A percentile compares a stretch with the other conserved stretches of the same genome.
Conservation (phyloP, 208 protist species). For the Trypanosoma boissoni region DNA sequence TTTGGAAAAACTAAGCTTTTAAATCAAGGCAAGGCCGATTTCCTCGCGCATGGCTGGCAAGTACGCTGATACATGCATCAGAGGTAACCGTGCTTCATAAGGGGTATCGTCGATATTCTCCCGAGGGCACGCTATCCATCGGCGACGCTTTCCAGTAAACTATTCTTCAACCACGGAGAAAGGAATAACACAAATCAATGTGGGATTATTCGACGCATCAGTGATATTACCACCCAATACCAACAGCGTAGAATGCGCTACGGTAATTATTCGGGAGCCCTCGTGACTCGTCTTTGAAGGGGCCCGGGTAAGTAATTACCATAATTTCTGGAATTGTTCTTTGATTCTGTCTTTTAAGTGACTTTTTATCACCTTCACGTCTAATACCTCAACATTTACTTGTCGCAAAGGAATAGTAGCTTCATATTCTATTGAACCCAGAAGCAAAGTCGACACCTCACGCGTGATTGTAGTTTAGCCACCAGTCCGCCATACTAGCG, state of each 20-base stretch:
- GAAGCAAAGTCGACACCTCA: background rate
- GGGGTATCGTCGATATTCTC: background rate
- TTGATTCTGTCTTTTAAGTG: background rate
- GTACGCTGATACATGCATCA: too few relatives aligned
- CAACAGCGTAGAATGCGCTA: background rate
- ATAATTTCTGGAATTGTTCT: background rate
- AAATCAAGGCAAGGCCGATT: too few relatives aligned
- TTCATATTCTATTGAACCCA: slow-evolving; percentile 1
- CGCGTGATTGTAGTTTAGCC: background rate
- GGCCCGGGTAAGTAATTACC: background rate
- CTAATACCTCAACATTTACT: background rate
- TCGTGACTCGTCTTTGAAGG: background rate
- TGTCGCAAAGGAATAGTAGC: background rate
- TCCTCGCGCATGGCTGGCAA: too few relatives aligned
- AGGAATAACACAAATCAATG: background rate
- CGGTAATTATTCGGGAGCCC: background rate
- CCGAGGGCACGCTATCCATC: background rate
- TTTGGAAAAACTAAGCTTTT: too few relatives aligned
- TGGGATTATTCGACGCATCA: background rate
- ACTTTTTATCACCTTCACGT: background rate
- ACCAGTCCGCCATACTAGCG: too few relatives aligned
- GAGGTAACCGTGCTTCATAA: slow-evolving; percentile 1
- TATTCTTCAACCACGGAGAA: background rate
- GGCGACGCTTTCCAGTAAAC: background rate
- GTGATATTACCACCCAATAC: background rate